Percentiles rank a stretch among this genome's conserved stretches.
Conservation (phyloP, 345 rosid species). For the Linum lewisii region DNA sequence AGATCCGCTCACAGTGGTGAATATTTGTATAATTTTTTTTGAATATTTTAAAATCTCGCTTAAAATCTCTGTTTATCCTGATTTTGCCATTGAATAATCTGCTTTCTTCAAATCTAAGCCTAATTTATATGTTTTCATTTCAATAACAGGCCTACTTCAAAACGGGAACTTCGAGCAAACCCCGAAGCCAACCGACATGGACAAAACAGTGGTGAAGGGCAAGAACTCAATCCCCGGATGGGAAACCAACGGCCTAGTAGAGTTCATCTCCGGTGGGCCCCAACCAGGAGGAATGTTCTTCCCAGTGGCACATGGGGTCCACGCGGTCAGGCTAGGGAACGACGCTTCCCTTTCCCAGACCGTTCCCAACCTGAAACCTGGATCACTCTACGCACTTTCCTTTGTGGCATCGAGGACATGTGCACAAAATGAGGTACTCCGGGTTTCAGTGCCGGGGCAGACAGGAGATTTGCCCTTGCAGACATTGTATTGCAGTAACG, state of each 20-base stretch:
- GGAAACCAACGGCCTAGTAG: conserved; percentile 71
- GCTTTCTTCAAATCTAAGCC: too few species aligned
- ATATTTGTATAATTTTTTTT: too few species aligned
- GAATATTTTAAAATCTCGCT: too few species aligned
- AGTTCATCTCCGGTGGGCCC: conserved; percentile 90
- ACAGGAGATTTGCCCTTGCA: conserved; percentile 25
- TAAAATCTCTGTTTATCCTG: too few species aligned
- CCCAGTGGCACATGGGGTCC: conserved; percentile 76
- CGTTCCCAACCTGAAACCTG: conserved; percentile 39
- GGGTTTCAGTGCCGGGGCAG: conserved; percentile 69
- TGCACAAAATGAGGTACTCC: conserved; percentile 82
- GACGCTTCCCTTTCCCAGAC: conserved; percentile 88
- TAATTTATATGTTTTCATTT: too few species aligned
- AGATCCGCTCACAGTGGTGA: too few species aligned
- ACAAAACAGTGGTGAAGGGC: conserved; percentile 54
- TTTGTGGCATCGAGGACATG: conserved; percentile 94
- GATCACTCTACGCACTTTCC: conserved; percentile 68
- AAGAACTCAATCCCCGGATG: conserved; percentile 64
- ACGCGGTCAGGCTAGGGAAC: conserved; percentile 90
- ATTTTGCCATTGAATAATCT: too few species aligned
- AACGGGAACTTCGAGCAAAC: conserved; percentile 86
- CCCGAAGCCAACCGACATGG: conserved; percentile 49
- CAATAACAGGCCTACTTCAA: conserved; percentile 46
- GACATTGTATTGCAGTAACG: neutral
- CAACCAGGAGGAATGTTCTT: conserved; percentile 93